Conservation (phyloP, 768 basidiomycete genomes). For the Candolleomyces efflorescens region DNA sequence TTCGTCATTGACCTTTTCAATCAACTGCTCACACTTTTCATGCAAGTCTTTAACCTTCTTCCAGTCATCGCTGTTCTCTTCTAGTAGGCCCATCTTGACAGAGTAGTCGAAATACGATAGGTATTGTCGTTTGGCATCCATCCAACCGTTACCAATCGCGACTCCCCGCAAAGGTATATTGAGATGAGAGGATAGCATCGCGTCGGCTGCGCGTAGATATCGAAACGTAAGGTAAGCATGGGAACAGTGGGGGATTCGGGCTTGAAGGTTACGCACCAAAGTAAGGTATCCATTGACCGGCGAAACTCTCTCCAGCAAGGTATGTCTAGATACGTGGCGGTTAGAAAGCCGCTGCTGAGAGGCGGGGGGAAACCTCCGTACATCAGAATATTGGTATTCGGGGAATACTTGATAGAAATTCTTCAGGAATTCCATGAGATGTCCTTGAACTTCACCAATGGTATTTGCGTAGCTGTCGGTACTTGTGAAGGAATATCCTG, state of each 20-base stretch:
- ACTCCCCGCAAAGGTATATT: conserved; percentile 65
- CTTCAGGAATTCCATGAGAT: conserved; percentile 77
- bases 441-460: conserved; percentile 62
- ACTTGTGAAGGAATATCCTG: conserved; percentile 87
- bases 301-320: conserved; percentile 93
- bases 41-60: conserved; percentile 52
- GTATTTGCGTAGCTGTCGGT: conserved; percentile 84
- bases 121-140: conserved; percentile 86
- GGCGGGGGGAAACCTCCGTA: conserved; percentile 31
- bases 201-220: conserved; percentile 53
- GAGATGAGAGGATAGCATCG: conserved; percentile 60
- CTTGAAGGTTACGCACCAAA: conserved; percentile 51
- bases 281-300: conserved; percentile 97
- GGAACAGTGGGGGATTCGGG: background rate
- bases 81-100: conserved; percentile 72
- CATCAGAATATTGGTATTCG: conserved; percentile 78
- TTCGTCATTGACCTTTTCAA: conserved; percentile 45
- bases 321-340: conserved; percentile 62
- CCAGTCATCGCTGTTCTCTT: conserved; percentile 62
- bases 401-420: conserved; percentile 94
- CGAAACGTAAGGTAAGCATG: conserved; percentile 2
- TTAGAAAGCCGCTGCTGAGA: conserved; percentile 10
- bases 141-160: conserved; percentile 99
- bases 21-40: conserved; percentile 53
- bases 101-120: conserved; percentile 86